phyloP scores from a whole-genome alignment of 2,329 filamentous ascomycete species.

The Colletotrichum musicola region DNA sequence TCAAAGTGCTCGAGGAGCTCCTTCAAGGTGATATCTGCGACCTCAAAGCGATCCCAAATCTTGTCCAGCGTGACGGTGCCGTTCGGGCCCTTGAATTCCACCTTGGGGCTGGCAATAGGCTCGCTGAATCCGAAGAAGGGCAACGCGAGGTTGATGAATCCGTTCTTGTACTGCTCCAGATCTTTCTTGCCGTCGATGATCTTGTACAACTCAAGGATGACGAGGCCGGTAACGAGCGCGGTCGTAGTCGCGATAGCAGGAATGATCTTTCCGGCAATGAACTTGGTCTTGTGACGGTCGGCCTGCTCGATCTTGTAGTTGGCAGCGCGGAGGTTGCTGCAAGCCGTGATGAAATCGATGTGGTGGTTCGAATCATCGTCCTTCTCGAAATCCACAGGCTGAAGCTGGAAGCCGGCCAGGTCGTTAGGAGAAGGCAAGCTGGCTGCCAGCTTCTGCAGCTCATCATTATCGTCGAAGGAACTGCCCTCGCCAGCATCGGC shows the following conservation, averaged over 20 bases:
- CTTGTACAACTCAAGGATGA: constrained; percentile 95
- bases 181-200: constrained; percentile 96
- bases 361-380: constrained; percentile 98
- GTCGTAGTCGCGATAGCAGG: constrained; percentile 98
- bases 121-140: constrained; percentile 99
- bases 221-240: constrained; percentile 92
- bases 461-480: constrained; percentile 78
- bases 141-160: constrained; percentile 94
- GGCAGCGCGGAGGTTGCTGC: constrained; percentile 94
- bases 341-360: constrained; percentile 98
- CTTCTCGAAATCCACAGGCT: constrained; percentile 97
- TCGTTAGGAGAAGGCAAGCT: constrained; percentile 83
- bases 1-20: constrained; percentile 88
- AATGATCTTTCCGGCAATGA: constrained; percentile 99
- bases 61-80: constrained; percentile 91
- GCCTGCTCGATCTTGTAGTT: constrained; percentile 97
- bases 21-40: constrained; percentile 84
- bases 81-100: constrained; percentile 83
- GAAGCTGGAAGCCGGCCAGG: constrained; percentile 88
- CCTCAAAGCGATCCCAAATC: constrained; percentile 97
- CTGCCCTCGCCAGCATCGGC: constrained; percentile 61
- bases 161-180: constrained; percentile 99
- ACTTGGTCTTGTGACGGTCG: constrained; percentile 98
- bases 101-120: constrained; percentile 93
- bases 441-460: constrained; percentile 78